These are phyloP conservation scores for Termitomyces sp. DNA, from an alignment of 768 basidiomycete species.

Conservation along the genomic window DNA sequence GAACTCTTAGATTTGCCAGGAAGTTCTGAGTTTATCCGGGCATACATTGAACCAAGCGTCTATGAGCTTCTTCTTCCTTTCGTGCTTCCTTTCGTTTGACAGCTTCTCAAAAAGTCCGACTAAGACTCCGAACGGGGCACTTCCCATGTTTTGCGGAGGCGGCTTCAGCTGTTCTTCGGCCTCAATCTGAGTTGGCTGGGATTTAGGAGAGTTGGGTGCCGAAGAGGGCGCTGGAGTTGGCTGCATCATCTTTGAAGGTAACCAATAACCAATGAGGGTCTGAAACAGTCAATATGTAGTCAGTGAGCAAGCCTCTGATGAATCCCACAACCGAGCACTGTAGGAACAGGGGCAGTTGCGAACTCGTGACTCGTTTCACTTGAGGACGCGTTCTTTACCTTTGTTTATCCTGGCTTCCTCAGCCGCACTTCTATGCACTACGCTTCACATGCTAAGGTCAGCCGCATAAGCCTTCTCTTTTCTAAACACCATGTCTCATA, in stretches of 20 bases:
- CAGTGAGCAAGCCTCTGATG: background rate
- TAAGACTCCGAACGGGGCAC: constrained; percentile 67
- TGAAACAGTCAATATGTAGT: background rate
- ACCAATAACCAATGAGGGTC: background rate
- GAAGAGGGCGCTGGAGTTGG: constrained; percentile 67
- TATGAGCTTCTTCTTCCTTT: constrained; percentile 68
- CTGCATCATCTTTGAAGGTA: constrained; percentile 43
- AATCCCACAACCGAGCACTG: background rate
- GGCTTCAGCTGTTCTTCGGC: constrained; percentile 28
- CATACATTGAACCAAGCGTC: constrained; percentile 79
- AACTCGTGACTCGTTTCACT: constrained; percentile 19
- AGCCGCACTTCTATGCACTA: background rate
- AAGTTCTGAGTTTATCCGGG: constrained; percentile 8
- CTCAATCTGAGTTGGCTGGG: constrained; percentile 8
- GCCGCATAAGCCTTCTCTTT: constrained; percentile 17
- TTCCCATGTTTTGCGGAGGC: constrained; percentile 65
- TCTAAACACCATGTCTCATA: constrained; percentile 25
- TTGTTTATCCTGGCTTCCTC: constrained; percentile 20
- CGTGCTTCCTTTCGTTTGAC: constrained; percentile 68
- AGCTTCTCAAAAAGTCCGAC: constrained; percentile 74
- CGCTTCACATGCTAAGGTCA: constrained; percentile 8
- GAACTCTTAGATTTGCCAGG: constrained; percentile 13
- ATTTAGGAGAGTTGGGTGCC: constrained; percentile 44
- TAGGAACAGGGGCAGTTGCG: background rate
- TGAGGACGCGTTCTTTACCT: constrained; percentile 33